These are phyloP conservation scores for Colletotrichum cuscutae DNA, from an alignment of 2,329 filamentous ascomycete species.

Conservation along the genomic window DNA sequence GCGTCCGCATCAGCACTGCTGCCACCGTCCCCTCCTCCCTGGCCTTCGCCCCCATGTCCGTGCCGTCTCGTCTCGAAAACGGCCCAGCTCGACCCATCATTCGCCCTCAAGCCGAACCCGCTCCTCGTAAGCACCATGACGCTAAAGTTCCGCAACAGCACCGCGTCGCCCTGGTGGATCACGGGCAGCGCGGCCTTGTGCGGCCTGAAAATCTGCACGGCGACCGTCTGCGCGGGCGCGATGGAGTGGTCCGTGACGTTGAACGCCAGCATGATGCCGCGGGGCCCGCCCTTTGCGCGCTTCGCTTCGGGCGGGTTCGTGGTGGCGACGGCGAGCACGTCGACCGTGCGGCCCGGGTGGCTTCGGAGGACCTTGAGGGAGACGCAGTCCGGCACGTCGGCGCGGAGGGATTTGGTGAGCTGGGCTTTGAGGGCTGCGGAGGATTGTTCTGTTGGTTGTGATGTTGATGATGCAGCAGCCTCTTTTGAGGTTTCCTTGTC, in stretches of 20 bases:
- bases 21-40: slow-evolving; percentile 35
- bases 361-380: slow-evolving; percentile 63
- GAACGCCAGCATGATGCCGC: slow-evolving; percentile 70
- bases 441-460: background rate
- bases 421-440: slow-evolving; percentile 52
- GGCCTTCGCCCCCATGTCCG: no score
- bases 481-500: background rate
- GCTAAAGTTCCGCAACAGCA: slow-evolving; percentile 67
- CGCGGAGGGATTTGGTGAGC: slow-evolving; percentile 57
- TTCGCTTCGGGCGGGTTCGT: slow-evolving; percentile 60
- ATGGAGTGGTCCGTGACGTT: slow-evolving; percentile 66
- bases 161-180: slow-evolving; percentile 65
- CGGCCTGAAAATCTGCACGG: slow-evolving; percentile 68
- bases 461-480: background rate
- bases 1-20: background rate
- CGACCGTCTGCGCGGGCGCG: slow-evolving; percentile 58
- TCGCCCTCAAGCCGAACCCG: slow-evolving; percentile 66
- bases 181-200: slow-evolving; percentile 67
- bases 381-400: slow-evolving; percentile 63
- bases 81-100: slow-evolving; percentile 69
- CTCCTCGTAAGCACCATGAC: slow-evolving; percentile 63
- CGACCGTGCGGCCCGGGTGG: slow-evolving; percentile 58
- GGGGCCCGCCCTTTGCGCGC: slow-evolving; percentile 66
- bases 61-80: slow-evolving; percentile 62
- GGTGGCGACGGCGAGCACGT: slow-evolving; percentile 66